Percentiles rank a stretch among this genome's conserved stretches.
phyloP scores from a whole-genome alignment of 805 yeast genomes.

The Sporopachydermia quercuum region DNA sequence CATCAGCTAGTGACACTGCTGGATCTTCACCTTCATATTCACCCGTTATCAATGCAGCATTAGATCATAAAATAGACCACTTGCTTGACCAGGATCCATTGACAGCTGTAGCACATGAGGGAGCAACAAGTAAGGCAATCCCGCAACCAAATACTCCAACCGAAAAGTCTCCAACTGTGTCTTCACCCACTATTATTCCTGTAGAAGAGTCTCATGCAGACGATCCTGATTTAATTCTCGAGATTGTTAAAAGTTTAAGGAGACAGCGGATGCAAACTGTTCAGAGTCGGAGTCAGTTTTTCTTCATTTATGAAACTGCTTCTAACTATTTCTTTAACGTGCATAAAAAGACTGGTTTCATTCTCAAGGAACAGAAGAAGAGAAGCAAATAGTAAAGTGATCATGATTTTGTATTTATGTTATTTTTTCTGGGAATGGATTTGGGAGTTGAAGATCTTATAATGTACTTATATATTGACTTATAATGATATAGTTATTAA shows the following conservation, averaged over 20 bases:
- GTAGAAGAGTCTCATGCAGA: background rate
- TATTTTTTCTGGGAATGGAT: too few relatives aligned
- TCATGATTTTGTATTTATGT: too few relatives aligned
- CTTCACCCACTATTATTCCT: background rate
- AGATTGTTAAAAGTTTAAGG: constrained; percentile 20
- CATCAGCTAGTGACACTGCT: constrained; percentile 2
- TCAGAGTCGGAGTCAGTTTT: constrained; percentile 22
- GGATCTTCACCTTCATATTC: constrained; percentile 3
- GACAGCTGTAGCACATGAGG: constrained; percentile 23
- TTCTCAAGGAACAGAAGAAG: too few relatives aligned
- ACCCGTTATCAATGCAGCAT: constrained; percentile 9
- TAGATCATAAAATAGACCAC: constrained; percentile 20
- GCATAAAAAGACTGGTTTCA: too few relatives aligned
- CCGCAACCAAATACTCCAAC: too few relatives aligned
- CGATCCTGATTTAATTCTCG: constrained; percentile 13
- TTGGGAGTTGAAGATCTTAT: too few relatives aligned
- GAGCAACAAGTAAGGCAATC: background rate
- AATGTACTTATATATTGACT: too few relatives aligned
- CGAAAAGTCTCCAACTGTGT: constrained; percentile 13
- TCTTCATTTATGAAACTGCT: constrained; percentile 19
- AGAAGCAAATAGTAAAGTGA: too few relatives aligned
- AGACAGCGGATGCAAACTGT: constrained; percentile 28
- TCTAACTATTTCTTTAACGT: background rate
- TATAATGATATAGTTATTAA: too few relatives aligned
- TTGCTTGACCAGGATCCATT: constrained; percentile 15